Base-by-base conservation (phyloP, 2,329 filamentous ascomycete species). In the Lizonia empirigonia region DNA sequence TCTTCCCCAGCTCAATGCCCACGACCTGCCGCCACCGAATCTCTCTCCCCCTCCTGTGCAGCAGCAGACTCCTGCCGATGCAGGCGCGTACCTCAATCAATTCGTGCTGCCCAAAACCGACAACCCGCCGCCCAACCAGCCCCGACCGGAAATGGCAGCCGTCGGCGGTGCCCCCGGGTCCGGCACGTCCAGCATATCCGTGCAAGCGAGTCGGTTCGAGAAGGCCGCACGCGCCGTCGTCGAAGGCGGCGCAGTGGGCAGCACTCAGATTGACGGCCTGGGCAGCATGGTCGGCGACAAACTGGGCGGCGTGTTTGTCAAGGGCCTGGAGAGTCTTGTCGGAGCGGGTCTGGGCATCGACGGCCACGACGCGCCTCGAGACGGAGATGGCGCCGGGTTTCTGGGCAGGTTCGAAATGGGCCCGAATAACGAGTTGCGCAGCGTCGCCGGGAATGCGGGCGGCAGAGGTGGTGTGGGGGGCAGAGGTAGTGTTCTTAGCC, bases 61-160 rank as follows among this genome's bases (percentile, higher is more conserved):
- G 16, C 65, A 67, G 38, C 68, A 71, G 41, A 68, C 69, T 26
- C 67, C 69, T 5, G 63, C 64, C 2, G 69, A 72, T 44, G 68
- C 69, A 20, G 67, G 64, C 40, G 59, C 62, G 5, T 72, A 71
- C 18, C 55, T 72, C 0, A 72, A 72, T 19, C 70, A 72, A 37
- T 72, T 72, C 44, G 69, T 72, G 7, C 59, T 72, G 10, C 70
- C 70, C 0, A 64, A 61, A n/a, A 70, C 68, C 2, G 70, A 72
- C 44, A 68, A 65, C 38, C 69, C 66, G 8, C 57, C 67, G 5
- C 63, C 64, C 1, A 69, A 65, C 37, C 63, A 65, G n/a, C 60
- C 68, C 3, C 62, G 69, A 5, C 59, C 63, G 2, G 70, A 73
- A 41, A 71, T 69, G 68, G 68, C 65, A 23, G 68, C 68, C 22